Conservation (phyloP, 176 grass and related monocot species). For the Eragrostis nindensis region DNA sequence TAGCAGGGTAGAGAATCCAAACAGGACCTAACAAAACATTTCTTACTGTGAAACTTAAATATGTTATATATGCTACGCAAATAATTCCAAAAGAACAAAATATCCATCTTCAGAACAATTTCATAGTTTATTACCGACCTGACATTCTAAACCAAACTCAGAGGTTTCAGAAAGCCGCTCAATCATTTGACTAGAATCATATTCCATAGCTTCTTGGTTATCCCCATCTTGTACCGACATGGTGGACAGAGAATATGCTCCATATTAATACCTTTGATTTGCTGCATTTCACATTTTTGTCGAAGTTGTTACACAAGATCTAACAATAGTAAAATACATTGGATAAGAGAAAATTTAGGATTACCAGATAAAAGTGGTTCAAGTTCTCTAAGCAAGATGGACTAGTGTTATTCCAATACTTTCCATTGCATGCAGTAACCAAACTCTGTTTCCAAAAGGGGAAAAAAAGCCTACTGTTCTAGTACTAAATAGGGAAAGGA, state of each 20-base stretch:
- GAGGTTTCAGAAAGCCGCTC: constrained; percentile 18
- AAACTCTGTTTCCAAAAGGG: constrained; percentile 43
- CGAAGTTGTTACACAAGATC: background rate
- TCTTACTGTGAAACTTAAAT: background rate
- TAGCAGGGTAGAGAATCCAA: too few species aligned
- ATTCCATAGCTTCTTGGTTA: constrained; percentile 44
- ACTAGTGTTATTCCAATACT: constrained; percentile 56
- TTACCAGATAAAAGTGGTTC: constrained; percentile 49
- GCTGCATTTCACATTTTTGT: constrained; percentile 35
- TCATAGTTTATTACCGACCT: constrained; percentile 30
- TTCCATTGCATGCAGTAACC: constrained; percentile 51
- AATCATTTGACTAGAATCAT: constrained; percentile 42
- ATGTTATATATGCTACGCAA: background rate
- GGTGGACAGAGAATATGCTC: constrained; percentile 66
- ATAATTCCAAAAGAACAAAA: background rate
- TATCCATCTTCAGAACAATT: background rate
- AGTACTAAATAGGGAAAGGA: background rate
- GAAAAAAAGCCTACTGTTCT: background rate
- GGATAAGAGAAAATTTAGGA: background rate
- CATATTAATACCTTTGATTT: constrained; percentile 58
- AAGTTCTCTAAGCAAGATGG: constrained; percentile 52
- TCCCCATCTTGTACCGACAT: constrained; percentile 54
- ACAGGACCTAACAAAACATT: background rate
- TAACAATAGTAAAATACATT: background rate
- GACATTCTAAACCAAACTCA: constrained; percentile 36